Evolutionary conservation across 768 basidiomycete species (phyloP), one percentile per base, ranked within the genome.

Genomic region (Paxillus rubicundulus): DNA sequence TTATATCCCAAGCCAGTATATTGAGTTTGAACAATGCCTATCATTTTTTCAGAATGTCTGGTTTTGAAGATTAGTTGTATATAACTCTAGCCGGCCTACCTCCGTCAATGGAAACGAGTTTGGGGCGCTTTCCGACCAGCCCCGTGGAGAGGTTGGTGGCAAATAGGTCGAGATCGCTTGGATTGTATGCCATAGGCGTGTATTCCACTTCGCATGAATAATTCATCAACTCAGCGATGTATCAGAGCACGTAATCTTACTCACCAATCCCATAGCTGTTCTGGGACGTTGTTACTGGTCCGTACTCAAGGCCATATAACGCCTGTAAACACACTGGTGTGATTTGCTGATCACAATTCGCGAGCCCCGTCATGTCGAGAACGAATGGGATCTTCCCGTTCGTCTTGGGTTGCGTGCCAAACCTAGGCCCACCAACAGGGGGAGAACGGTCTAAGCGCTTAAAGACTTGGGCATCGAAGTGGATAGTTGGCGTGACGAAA

Each of bases 11-110:
- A 79, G 39, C 74, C 70, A 52, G 66, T 61, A 32, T 72, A 45
- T 5, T 50, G 52, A 5, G 74, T 75, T 61, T 82, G 81, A 5
- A 75, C 70, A 27, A 76, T 68, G 27, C 79, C 77, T 77, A 45
- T 17, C 49, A 38, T 40, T 20, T 13, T 43, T 20, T 48, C n/a
- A 18, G 9, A 32, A 24, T 24, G 6, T 41, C 37, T 40, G 38
- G 13, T n/a, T n/a, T 21, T 5, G 21, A 50, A 18, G 9, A 18
- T 14, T 17, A 37, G 10, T 30, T 8, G 9, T 10, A 52, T n/a
- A 47, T 9, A 57, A 24, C 39, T 38, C 21, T 30, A 32, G 42
- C 17, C 20, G 40, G 37, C 27, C 10, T 30, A 41, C 52, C 38
- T 17, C 28, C 37, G 36, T 39, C n/a, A 10, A 43, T 50, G 34